Evolutionary conservation across 1,284 basidiomycete genomes (phyloP), one percentile per base, ranked within the genome.

Genomic region (Xerocomus cyaneibrunnescens): DNA sequence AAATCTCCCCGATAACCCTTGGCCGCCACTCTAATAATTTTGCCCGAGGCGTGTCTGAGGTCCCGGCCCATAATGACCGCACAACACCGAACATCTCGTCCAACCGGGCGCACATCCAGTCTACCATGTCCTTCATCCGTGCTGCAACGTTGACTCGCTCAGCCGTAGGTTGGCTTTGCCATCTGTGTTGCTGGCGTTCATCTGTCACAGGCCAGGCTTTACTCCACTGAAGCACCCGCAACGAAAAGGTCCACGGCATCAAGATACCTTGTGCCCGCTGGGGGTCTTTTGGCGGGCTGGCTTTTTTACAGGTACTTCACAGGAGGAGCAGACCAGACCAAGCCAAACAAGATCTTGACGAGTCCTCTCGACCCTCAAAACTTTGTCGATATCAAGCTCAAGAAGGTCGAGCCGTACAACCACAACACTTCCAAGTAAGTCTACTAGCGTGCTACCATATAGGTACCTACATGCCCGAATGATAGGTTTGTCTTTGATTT

Each of bases 341-440:
- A 54, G 16, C 60, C 70, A 25, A 72, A 68, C 54, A 77, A 77
- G 53, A 70, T 78, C 42, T 62, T 75, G 62, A 85, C 82, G 65
- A 87, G 83, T 60, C 83, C 86, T 7, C 76, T 92, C 35, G 83
- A 89, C 66, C 81, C 87, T 22, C 72, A 90, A 55, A 81, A 84
- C 57, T 94, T 87, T 64, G 70, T 83, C 47, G 82, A 90, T 67
- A 85, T 98, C 72, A 88, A 84, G 66, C 81, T 98, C 62, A 89
- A 89, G 72, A 83, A 86, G 66, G 76, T 98, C 61, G 79, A 86
- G 60, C 85, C 86, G 2, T 98, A 98, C 79, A 99, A 96, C 80
- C 89, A 96, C 78, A 94, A 96, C 74, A 86, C 91, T 6, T 76
- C 89, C 31, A 81, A 80, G 79, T 88, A 58, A 54, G 76, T 36